phyloP scores from a whole-genome alignment of 768 basidiomycete genomes.

The Exidia glandulosa region DNA sequence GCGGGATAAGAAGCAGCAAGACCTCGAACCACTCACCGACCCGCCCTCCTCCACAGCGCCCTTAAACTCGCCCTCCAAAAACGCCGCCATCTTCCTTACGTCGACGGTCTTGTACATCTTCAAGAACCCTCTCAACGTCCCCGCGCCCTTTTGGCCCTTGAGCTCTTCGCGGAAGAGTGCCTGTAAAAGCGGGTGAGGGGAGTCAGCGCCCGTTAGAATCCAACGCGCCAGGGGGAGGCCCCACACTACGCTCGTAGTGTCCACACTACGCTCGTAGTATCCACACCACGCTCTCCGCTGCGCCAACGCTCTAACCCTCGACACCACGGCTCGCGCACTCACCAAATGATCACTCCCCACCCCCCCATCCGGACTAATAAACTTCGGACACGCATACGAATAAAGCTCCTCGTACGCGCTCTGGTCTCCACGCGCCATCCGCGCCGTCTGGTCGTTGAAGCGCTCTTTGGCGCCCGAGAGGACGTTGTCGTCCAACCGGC shows the following conservation, averaged over 20 bases:
- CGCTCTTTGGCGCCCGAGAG: slow-evolving; percentile 87
- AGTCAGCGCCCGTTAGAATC: background rate
- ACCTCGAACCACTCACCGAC: background rate
- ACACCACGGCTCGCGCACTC: background rate
- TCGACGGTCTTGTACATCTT: slow-evolving; percentile 94
- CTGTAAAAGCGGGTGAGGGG: background rate
- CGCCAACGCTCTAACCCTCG: background rate
- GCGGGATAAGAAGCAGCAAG: background rate
- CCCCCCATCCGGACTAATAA: slow-evolving; percentile 43
- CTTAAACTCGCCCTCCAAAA: slow-evolving; percentile 46
- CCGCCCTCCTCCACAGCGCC: slow-evolving; percentile 21
- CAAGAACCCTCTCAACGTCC: slow-evolving; percentile 82
- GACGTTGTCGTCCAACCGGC: slow-evolving; percentile 83
- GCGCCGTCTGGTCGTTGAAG: slow-evolving; percentile 35
- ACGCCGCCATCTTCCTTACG: slow-evolving; percentile 81
- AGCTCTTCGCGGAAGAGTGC: slow-evolving; percentile 77
- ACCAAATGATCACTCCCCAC: background rate
- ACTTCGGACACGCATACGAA: slow-evolving; percentile 90
- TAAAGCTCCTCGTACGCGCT: slow-evolving; percentile 87
- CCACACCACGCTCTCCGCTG: background rate
- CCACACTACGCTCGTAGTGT: background rate
- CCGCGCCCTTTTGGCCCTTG: slow-evolving; percentile 59
- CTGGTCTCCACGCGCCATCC: slow-evolving; percentile 39
- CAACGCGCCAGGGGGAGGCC: no score
- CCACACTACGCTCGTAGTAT: background rate